Conservation (phyloP, 2,329 filamentous ascomycete species). For the Fusarium oligoseptatum region DNA sequence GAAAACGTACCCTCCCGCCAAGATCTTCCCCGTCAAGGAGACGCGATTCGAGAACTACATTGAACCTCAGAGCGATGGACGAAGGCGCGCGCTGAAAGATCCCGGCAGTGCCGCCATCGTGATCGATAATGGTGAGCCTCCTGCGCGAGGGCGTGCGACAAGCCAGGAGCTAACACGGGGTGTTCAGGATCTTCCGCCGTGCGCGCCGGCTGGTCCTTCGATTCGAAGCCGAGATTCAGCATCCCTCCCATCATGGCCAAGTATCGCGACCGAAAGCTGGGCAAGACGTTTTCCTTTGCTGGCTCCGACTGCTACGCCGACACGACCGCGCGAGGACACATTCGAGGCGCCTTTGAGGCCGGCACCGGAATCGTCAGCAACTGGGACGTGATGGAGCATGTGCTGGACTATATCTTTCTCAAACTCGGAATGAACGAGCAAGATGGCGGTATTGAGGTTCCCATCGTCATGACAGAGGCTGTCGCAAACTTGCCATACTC, state of each 20-base stretch:
- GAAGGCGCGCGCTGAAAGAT: conserved; percentile 73
- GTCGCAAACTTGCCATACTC: conserved; percentile 92
- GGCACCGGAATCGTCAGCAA: conserved; percentile 94
- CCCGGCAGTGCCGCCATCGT: conserved; percentile 82
- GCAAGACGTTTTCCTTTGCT: conserved; percentile 91
- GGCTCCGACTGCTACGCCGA: conserved; percentile 95
- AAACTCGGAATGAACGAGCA: conserved; percentile 88
- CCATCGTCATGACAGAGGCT: conserved; percentile 95
- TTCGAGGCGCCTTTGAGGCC: conserved; percentile 90
- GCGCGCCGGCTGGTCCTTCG: conserved; percentile 96
- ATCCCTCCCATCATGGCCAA: conserved; percentile 93
- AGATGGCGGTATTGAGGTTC: conserved; percentile 82
- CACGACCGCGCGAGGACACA: conserved; percentile 90
- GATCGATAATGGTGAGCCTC: conserved; percentile 89
- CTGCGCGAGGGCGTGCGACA: conserved; percentile 21
- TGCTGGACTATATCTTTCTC: conserved; percentile 94
- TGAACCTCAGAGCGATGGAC: conserved; percentile 73
- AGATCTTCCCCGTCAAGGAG: conserved; percentile 73
- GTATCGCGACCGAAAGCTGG: conserved; percentile 93
- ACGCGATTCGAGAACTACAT: conserved; percentile 70
- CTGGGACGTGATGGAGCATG: conserved; percentile 97
- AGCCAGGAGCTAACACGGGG: conserved; percentile 34
- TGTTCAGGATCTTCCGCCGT: conserved; percentile 83
- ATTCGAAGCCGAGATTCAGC: conserved; percentile 81
- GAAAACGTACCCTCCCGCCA: conserved; percentile 65